phyloP scores from a whole-genome alignment of 208 protist species.

The Crithidia fasciculata region DNA sequence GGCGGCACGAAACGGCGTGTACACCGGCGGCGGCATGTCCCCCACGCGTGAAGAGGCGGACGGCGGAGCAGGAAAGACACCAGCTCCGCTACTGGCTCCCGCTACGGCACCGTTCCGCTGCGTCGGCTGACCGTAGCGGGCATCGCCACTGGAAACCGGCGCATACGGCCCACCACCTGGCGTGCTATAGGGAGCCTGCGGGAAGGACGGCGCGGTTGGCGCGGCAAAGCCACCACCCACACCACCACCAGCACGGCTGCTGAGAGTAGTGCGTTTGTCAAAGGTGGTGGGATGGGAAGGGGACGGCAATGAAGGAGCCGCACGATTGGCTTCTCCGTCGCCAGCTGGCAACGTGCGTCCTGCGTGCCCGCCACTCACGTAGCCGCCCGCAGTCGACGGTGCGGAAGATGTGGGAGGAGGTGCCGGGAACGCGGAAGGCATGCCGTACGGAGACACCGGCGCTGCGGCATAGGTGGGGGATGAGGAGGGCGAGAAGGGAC shows the following conservation, averaged over 20 bases:
- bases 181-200: background rate
- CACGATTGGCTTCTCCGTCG: no score
- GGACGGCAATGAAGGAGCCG: conserved; percentile 5
- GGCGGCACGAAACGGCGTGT: conserved; percentile 9
- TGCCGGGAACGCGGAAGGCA: background rate
- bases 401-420: background rate
- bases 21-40: conserved; percentile 11
- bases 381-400: no score
- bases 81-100: background rate
- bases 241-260: no score
- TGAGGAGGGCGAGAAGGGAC: background rate
- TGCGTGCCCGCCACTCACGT: no score
- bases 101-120: background rate
- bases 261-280: no score
- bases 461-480: background rate
- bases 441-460: background rate
- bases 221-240: no score
- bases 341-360: no score
- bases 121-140: background rate
- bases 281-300: no score
- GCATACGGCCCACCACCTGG: background rate
- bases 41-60: background rate
- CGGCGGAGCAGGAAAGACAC: background rate
- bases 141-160: background rate
- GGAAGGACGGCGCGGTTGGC: background rate